Percentiles rank a stretch among this genome's conserved stretches.
Conservation (phyloP, 73 alveolate genomes). For the Stentor roeselii region DNA sequence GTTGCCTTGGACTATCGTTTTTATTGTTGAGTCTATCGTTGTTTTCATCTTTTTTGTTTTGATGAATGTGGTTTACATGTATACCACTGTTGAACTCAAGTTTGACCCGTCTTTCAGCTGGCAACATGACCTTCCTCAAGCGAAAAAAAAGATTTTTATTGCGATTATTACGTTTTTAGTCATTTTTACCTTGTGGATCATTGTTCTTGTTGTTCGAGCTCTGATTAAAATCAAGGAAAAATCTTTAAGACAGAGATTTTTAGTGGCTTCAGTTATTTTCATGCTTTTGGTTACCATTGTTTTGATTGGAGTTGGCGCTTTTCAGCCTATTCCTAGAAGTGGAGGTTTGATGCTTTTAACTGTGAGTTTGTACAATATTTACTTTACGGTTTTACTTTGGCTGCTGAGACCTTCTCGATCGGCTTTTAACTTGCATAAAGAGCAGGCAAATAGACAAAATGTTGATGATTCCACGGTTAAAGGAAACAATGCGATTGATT, state of each 20-base stretch:
- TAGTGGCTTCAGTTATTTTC: not conserved
- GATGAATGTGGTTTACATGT: not conserved
- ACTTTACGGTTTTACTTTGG: not conserved
- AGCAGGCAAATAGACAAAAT: no score
- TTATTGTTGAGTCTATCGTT: not conserved
- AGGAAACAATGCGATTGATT: no score
- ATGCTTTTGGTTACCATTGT: not conserved
- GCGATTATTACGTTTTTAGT: not conserved
- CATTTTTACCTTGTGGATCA: not conserved
- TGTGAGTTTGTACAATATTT: not conserved
- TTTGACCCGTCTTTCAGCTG: slow-evolving; percentile 14
- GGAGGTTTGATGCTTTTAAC: not conserved
- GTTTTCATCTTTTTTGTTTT: not conserved
- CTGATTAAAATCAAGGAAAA: not conserved
- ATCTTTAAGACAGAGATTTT: not conserved
- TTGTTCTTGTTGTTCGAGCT: not conserved
- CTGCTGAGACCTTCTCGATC: not conserved
- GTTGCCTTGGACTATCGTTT: not conserved
- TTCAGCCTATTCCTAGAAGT: not conserved
- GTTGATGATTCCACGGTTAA: no score
- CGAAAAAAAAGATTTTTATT: no score
- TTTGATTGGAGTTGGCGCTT: not conserved
- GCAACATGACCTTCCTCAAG: not conserved
- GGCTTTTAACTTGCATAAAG: no score
- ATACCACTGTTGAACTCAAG: not conserved